Evolutionary conservation across 306 rosid genomes (phyloP), one percentile per base, ranked within the genome.

Genomic region (Prunus kanzakura): DNA sequence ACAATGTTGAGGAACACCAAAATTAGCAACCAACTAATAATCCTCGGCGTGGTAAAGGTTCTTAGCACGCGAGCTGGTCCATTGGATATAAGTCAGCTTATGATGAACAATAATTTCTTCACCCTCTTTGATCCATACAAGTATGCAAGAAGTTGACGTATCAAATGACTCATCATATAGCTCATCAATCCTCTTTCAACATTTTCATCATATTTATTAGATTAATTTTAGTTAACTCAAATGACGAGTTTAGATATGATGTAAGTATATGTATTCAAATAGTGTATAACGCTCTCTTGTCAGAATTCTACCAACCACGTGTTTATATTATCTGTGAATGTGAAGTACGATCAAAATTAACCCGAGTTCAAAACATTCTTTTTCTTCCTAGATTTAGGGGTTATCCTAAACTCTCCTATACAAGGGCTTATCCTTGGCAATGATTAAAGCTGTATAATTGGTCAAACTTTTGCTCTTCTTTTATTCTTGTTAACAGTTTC

Each of bases 61-160:
- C 74, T 64, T 65, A 64, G 86, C 84, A 84, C 73, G 84, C 77
- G 47, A 79, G 52, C 32, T 55, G 83, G 80, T 79, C 64, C 32
- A 66, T 57, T 43, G 56, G 46, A 72, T 52, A 51, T 70, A 75
- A 77, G 83, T 75, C 86, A 80, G 74, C 87, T 76, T 75, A 85
- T 73, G 71, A 83, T 85, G 82, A 79, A 49, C 74, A 81, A 81
- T 87, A 70, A 80, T 83, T 79, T 78, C 78, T 58, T 67, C 51
- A 64, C 69, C 67, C 19, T 71, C 72, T 71, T 27, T 27, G 16
- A 11, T 60, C 13, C 65, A 60, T 20, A 6, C 57, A 52, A 6
- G 20, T 6, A 20, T 20, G 62, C 62, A 56, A 56, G 27, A 56
- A 20, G 29, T 56, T 56, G 25, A 56, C 69, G 49, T 74, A 60